Base-by-base conservation (phyloP, 1,139 yeast species). In the Lodderomyces orthopsilosis region DNA sequence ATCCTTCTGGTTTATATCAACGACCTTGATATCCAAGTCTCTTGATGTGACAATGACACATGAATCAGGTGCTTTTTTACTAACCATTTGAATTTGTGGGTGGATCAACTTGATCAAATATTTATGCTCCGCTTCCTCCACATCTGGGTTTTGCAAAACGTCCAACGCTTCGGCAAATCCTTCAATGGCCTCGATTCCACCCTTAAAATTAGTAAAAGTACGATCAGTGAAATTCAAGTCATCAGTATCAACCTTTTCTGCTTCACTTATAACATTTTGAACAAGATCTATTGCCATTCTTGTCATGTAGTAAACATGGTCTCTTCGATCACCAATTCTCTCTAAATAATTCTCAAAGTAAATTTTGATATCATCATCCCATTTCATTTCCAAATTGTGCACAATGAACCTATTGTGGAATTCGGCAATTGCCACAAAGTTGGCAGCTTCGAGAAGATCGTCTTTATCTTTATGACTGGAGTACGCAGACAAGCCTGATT, bases 351-450 rank as follows among this genome's bases (percentile, higher is more conserved):
- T 74, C 51, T 77, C 70, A 43, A 89, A 67, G 28, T 78, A 72
- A 51, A 86, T 79, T 42, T 95, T 70, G 10, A 84, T 70, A 6
- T 68, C 60, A 48, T 85, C 84, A 58, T 85, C 83, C 96, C 97
- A 90, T 51, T 81, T 85, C 56, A 90, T 59, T 53, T 82, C 79
- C 59, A 90, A 74, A 51, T 85, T 83, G 55, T 90, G 95, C 26
- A 91, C 70, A 48, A 85, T 81, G 57, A 86, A 91, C 42, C 94
- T 69, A 57, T 93, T 91, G 50, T 82, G 84, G 64, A 82, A 89
- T 13, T 55, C 62, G 35, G 64, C 60, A 2, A 62, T 64, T 2
- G 58, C 38, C 2, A 14, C 41, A 42, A 41, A 37, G 7, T 30
- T 36, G 4, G 53, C 41, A 4, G 51, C 52, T 12, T 46, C 48